Base-by-base conservation (phyloP, 2,329 filamentous ascomycete genomes). In the Apiospora rasikravindrae region DNA sequence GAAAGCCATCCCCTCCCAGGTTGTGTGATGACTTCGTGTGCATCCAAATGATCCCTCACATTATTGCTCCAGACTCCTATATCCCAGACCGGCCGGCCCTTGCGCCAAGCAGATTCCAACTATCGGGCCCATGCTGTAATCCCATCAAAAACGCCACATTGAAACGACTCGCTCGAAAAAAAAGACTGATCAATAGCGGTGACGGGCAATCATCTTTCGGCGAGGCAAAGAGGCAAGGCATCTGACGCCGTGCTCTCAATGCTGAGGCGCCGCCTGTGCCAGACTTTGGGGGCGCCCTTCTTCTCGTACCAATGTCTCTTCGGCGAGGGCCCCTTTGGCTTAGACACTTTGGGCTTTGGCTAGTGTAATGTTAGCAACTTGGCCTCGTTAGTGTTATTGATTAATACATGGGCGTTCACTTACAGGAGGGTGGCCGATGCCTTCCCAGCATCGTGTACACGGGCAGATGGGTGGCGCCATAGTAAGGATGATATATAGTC, bases 221-320 rank as follows among this genome's bases (percentile, higher is more conserved):
- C 49, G 16, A 75, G 61, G 66, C 75, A 74, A 22, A 80, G 72
- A 37, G 79, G 78, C 4, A 75, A 72, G 16, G 75, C 37, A 49
- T 80, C 78, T 33, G 79, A 78, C n/a, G 75, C 77, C 26, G 78
- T 71, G 71, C 77, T 79, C 24, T 73, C 73, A 13, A 67, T 70
- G 67, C 77, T 77, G 29, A 71, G 71, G 42, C 75, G 76, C 16
- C 66, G 73, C 7, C 70, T 16, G 68, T 73, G 67, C 42, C 33
- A n/a, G 24, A 45, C n/a, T 44, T 72, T 73, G 61, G 75, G 76
- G 72, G 73, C 71, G 68, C 70, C 66, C 68, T 73, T 73, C 73
- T 74, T 73, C 53, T 66, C 66, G 14, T 22, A 61, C 51, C 51
- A 61, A 22, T 69, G 64, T 24, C 40, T 49, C 29, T 42, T 22